phyloP scores from a whole-genome alignment of 192 early-diverging fungal genomes.

The Gamsiella multidivaricata region DNA sequence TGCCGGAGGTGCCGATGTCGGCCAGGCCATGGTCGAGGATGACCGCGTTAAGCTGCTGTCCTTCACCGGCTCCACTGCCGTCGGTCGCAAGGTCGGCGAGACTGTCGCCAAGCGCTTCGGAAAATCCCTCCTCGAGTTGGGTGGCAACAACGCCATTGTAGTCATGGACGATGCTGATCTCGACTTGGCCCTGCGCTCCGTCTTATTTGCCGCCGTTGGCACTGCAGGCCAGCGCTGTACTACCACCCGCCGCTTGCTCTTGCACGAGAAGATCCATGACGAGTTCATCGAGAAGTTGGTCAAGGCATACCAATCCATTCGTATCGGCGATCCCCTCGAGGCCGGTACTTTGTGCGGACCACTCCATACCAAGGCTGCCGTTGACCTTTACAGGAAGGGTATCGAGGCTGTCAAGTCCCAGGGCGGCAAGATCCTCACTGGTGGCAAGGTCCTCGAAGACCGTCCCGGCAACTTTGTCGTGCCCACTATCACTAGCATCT shows the following conservation, averaged over 20 bases:
- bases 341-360: conserved; percentile 90
- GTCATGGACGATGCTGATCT: conserved; percentile 92
- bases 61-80: conserved; percentile 91
- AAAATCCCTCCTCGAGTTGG: conserved; percentile 87
- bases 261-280: conserved; percentile 91
- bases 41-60: conserved; percentile 82
- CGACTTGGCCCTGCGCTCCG: conserved; percentile 85
- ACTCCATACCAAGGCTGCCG: conserved; percentile 88
- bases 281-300: conserved; percentile 78
- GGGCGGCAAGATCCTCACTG: conserved; percentile 87
- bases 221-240: conserved; percentile 97
- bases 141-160: conserved; percentile 96
- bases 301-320: conserved; percentile 89
- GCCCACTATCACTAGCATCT: conserved; percentile 91
- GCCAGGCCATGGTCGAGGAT: conserved; percentile 77
- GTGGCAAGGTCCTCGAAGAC: conserved; percentile 81
- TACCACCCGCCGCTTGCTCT: conserved; percentile 86
- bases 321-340: conserved; percentile 88
- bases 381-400: conserved; percentile 77
- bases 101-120: conserved; percentile 90
- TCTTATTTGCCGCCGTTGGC: conserved; percentile 95
- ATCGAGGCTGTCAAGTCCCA: conserved; percentile 83
- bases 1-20: conserved; percentile 87
- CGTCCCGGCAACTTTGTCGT: conserved; percentile 90
- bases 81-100: conserved; percentile 80